phyloP scores from a whole-genome alignment of 257 asterid species.

The Anisodus tanguticus region DNA sequence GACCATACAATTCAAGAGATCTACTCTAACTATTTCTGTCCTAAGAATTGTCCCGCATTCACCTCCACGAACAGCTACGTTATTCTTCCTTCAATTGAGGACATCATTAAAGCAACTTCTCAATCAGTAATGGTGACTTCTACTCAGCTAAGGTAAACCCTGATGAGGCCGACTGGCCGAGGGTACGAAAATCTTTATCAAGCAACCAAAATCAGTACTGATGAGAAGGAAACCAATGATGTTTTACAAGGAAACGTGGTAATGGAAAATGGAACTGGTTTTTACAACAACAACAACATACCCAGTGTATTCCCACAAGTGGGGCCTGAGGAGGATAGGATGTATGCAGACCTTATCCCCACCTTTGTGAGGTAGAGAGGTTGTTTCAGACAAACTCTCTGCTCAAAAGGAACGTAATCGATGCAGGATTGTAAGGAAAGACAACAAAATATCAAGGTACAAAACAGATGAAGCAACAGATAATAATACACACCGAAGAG shows the following conservation, averaged over 20 bases:
- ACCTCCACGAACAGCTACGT: constrained; percentile 33
- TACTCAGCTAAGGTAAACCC: constrained; percentile 24
- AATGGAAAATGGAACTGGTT: constrained; percentile 27
- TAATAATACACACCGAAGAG: too few relatives aligned
- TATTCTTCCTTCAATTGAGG: constrained; percentile 32
- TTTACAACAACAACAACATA: neutral
- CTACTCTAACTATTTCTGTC: constrained; percentile 46
- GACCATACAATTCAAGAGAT: constrained; percentile 34
- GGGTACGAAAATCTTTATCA: constrained; percentile 28
- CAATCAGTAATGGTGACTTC: constrained; percentile 29
- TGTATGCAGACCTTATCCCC: too few relatives aligned
- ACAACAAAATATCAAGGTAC: too few relatives aligned
- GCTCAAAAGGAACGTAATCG: too few relatives aligned
- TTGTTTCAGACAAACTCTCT: too few relatives aligned
- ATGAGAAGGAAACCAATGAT: neutral
- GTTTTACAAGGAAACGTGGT: neutral
- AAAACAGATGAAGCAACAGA: too few relatives aligned
- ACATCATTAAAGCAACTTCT: constrained; percentile 34
- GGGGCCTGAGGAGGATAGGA: too few relatives aligned
- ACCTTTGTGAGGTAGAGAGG: too few relatives aligned
- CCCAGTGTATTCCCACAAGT: too few relatives aligned
- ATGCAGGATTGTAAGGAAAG: too few relatives aligned
- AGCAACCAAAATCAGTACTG: neutral
- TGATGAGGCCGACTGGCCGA: neutral
- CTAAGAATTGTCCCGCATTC: constrained; percentile 48